A percentile compares a stretch with the other conserved stretches of the same genome.
These are phyloP conservation scores for Rhizopogon vulgaris DNA, from an alignment of 768 basidiomycete genomes.

Conservation along the genomic window DNA sequence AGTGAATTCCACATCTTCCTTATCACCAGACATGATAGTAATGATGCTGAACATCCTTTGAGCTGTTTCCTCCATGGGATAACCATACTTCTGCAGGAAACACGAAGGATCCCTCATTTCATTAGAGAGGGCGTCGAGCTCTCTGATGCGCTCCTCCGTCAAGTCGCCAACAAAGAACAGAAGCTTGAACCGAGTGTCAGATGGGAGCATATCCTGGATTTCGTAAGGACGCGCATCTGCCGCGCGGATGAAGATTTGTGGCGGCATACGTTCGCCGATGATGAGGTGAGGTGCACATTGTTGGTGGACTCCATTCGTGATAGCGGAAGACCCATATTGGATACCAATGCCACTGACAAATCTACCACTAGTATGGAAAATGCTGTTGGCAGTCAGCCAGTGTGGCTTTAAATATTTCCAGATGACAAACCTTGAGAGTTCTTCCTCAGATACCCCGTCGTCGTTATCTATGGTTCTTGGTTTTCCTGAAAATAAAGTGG, in stretches of 20 bases:
- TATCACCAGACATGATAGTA: constrained; percentile 22
- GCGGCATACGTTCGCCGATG: constrained; percentile 33
- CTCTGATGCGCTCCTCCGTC: constrained; percentile 13
- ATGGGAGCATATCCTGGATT: constrained; percentile 33
- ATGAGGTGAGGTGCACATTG: constrained; percentile 24
- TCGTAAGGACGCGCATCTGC: constrained; percentile 32
- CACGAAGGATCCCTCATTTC: constrained; percentile 18
- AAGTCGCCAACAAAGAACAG: constrained; percentile 28
- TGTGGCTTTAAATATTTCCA: not conserved
- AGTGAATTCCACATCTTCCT: constrained; percentile 26
- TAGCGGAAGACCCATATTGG: constrained; percentile 31
- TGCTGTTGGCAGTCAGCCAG: constrained; percentile 14
- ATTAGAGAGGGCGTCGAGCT: constrained; percentile 20
- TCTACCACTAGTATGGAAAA: constrained; percentile 29
- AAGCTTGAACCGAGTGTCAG: constrained; percentile 33
- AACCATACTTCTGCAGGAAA: constrained; percentile 22
- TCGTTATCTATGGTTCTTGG: constrained; percentile 39
- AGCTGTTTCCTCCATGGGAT: constrained; percentile 10
- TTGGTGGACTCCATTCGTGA: constrained; percentile 27
- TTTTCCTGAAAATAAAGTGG: constrained; percentile 60
- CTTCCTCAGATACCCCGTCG: constrained; percentile 27
- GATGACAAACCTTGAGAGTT: constrained; percentile 28
- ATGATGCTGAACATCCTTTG: constrained; percentile 26
- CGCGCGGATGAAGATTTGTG: constrained; percentile 29
- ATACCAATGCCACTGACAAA: constrained; percentile 35